phyloP scores from a whole-genome alignment of 78 protist species.

The Guillardia theta region DNA sequence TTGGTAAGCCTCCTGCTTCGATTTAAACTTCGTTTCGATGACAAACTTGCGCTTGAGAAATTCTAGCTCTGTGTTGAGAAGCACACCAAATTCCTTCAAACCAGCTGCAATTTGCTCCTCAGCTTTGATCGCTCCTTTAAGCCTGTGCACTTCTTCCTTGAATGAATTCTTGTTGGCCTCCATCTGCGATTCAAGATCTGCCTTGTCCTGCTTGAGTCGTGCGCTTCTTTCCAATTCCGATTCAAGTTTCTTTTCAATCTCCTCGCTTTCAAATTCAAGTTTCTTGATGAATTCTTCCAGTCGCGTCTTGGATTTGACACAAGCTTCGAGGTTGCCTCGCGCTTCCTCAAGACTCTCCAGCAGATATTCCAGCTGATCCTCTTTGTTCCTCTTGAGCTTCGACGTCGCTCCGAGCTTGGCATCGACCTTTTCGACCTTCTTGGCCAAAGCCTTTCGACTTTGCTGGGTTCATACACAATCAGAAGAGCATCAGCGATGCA shows the following conservation, averaged over 20 bases:
- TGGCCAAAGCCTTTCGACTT: neutral
- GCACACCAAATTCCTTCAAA: constrained; percentile 28
- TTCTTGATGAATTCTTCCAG: constrained; percentile 24
- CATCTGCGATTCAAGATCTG: neutral
- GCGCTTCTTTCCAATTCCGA: neutral
- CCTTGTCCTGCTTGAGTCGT: constrained; percentile 2
- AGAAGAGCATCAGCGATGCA: neutral
- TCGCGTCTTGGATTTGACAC: neutral
- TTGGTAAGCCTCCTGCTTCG: constrained; percentile 35
- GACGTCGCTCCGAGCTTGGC: constrained; percentile 1
- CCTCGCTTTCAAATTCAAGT: neutral
- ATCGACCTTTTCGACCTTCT: constrained; percentile 14
- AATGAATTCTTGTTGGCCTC: neutral
- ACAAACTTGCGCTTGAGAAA: neutral
- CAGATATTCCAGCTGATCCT: neutral
- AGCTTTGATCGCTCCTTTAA: constrained; percentile 4
- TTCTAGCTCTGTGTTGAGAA: neutral
- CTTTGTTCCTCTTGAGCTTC: neutral
- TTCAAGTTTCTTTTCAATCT: constrained; percentile 32
- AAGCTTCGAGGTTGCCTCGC: constrained; percentile 16
- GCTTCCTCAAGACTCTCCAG: constrained; percentile 32
- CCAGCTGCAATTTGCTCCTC: constrained; percentile 41
- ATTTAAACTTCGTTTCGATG: neutral
- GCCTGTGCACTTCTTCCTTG: constrained; percentile 38
- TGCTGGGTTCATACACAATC: neutral